A percentile compares a stretch with the other conserved stretches of the same genome.
Evolutionary conservation across 2,329 filamentous ascomycete genomes (phyloP).

Genomic region (Pestalotiopsis sp.): DNA sequence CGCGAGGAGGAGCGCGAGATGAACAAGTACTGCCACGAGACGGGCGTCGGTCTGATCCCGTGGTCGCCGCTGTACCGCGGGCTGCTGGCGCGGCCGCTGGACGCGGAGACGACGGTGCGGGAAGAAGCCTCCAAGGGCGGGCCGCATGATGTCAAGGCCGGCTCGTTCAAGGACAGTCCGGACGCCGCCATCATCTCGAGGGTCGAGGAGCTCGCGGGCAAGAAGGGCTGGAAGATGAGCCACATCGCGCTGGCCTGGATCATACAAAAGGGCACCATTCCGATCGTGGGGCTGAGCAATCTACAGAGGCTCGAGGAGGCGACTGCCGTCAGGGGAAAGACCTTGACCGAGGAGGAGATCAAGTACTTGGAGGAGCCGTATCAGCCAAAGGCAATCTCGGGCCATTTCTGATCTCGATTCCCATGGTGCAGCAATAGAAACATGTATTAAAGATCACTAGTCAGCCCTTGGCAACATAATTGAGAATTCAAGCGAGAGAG

Average conservation of each 20-base stretch:
- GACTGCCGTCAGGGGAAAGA: constrained; percentile 36
- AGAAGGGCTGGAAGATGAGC: constrained; percentile 57
- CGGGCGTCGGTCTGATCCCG: constrained; percentile 42
- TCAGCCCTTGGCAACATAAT: too few relatives aligned
- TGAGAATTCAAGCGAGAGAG: too few relatives aligned
- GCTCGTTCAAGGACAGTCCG: neutral
- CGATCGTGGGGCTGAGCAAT: constrained; percentile 53
- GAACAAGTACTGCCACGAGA: constrained; percentile 41
- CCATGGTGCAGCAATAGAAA: too few relatives aligned
- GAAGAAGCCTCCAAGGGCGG: constrained; percentile 1
- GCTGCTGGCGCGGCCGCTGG: constrained; percentile 1
- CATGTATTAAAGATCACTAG: too few relatives aligned
- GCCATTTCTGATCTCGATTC: neutral
- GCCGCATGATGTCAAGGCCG: neutral
- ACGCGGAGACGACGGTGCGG: neutral
- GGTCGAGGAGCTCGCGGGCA: constrained; percentile 48
- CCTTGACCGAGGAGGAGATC: constrained; percentile 51
- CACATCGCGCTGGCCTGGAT: constrained; percentile 58
- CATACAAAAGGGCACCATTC: constrained; percentile 42
- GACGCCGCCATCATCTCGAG: constrained; percentile 39
- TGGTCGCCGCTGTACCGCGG: constrained; percentile 25
- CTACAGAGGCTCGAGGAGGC: constrained; percentile 55
- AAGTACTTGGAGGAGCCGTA: constrained; percentile 9
- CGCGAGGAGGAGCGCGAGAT: constrained; percentile 56
- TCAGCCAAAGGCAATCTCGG: neutral